Evolutionary conservation across 2,329 filamentous ascomycete species (phyloP).

Genomic region (Neofusicoccum laricinum): DNA sequence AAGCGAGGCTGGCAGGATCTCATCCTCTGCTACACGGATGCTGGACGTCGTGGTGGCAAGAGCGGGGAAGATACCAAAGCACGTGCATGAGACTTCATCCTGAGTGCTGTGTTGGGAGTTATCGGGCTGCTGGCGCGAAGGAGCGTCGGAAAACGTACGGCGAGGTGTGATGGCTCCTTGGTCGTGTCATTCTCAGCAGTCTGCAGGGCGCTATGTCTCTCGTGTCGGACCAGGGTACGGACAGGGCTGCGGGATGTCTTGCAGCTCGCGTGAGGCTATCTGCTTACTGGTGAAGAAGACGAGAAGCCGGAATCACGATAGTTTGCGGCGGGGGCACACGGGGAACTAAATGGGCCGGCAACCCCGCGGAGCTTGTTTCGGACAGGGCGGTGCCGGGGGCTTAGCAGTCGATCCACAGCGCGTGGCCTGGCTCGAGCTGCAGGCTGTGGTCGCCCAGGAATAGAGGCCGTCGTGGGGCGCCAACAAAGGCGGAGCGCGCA

Average conservation of each 20-base stretch:
- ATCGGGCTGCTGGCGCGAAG: neutral
- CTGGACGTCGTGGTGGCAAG: neutral
- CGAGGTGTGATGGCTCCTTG: neutral
- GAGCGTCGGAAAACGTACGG: neutral
- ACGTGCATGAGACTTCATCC: neutral
- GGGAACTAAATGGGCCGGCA: neutral
- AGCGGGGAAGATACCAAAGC: neutral
- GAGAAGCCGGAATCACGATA: neutral
- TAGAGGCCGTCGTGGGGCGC: neutral
- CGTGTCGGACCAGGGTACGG: neutral
- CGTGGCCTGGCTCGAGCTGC: neutral
- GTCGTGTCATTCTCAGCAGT: neutral
- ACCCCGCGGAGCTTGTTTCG: slow-evolving; percentile 1
- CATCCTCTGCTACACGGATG: slow-evolving; percentile 1
- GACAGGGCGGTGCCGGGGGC: neutral
- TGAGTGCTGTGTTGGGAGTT: neutral
- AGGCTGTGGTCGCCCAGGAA: neutral
- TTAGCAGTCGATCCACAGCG: neutral
- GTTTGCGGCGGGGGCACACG: slow-evolving; percentile 4
- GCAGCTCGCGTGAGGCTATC: neutral
- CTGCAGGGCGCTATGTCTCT: neutral
- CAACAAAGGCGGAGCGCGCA: neutral
- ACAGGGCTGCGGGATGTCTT: neutral
- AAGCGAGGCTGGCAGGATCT: slow-evolving; percentile 3
- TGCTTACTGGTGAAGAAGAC: neutral